Percentiles rank a stretch among this genome's conserved stretches.
These are phyloP conservation scores for Dysphania ambrosioides DNA, from an alignment of 148 eudicot species.

Conservation along the genomic window DNA sequence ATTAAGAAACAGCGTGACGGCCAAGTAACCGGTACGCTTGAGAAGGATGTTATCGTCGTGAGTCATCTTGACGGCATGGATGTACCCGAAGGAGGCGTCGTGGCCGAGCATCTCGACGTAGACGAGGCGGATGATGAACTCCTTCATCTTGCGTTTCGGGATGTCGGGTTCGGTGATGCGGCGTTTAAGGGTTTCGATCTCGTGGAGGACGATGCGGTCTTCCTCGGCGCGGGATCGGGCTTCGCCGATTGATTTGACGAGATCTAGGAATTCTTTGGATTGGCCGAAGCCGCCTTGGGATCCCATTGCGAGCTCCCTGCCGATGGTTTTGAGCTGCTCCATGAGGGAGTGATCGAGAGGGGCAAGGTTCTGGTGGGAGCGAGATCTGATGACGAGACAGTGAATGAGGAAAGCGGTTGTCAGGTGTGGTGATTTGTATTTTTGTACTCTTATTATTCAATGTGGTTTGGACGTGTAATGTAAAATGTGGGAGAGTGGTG, in stretches of 20 bases:
- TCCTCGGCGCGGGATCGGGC: conserved; percentile 90
- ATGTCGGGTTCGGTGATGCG: conserved; percentile 63
- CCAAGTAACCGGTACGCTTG: conserved; percentile 88
- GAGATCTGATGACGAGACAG: too few species aligned
- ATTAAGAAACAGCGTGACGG: conserved; percentile 76
- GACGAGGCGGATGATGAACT: conserved; percentile 70
- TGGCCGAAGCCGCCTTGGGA: conserved; percentile 86
- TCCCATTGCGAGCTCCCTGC: conserved; percentile 93
- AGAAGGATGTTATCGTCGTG: conserved; percentile 59
- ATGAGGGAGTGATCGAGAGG: too few species aligned
- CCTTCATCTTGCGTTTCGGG: conserved; percentile 84
- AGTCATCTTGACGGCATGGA: conserved; percentile 94
- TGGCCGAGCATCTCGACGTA: conserved; percentile 95
- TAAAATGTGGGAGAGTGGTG: too few species aligned
- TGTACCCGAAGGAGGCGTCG: conserved; percentile 85
- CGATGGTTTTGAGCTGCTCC: conserved; percentile 92
- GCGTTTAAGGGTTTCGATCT: conserved; percentile 70
- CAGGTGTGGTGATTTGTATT: too few species aligned
- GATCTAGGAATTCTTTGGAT: conserved; percentile 90
- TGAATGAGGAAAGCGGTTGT: too few species aligned
- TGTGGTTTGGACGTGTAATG: too few species aligned
- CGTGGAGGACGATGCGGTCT: conserved; percentile 75
- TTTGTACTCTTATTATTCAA: too few species aligned
- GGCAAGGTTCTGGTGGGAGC: too few species aligned
- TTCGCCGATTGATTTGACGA: conserved; percentile 91